Evolutionary conservation across 441 rosid genomes (phyloP).

Genomic region (Pelargonium fulgidum): DNA sequence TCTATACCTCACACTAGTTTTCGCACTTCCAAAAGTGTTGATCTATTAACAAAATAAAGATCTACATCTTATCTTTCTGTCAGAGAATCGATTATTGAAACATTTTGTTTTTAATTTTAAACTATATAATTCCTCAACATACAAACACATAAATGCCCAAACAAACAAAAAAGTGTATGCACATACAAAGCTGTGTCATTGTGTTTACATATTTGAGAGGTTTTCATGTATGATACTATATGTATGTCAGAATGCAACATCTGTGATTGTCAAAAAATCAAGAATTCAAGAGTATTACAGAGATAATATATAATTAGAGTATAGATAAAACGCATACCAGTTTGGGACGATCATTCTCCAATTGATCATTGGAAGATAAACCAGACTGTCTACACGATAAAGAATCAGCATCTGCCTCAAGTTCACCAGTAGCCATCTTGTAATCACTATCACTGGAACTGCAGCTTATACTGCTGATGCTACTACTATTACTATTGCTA

Average conservation of each 20-base stretch:
- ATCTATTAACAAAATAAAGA: too few relatives aligned
- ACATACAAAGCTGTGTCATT: background rate
- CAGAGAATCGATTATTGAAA: background rate
- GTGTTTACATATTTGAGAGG: background rate
- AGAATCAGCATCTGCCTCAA: conserved; percentile 99
- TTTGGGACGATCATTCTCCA: conserved; percentile 66
- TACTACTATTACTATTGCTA: conserved; percentile 92
- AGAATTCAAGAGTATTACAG: conserved; percentile 5
- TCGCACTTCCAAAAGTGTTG: background rate
- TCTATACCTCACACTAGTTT: background rate
- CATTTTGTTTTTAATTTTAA: background rate
- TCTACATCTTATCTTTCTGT: too few relatives aligned
- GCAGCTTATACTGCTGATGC: conserved; percentile 86
- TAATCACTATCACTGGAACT: conserved; percentile 88
- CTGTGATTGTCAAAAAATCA: conserved; percentile 4
- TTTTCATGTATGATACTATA: background rate
- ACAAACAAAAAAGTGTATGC: background rate
- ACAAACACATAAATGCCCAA: background rate
- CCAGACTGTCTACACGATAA: conserved; percentile 82
- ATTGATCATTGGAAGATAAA: conserved; percentile 67
- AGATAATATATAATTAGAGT: conserved; percentile 10
- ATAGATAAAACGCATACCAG: conserved; percentile 43
- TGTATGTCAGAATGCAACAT: conserved; percentile 1
- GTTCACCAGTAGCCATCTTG: conserved; percentile 73
- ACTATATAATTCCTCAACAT: background rate